Conservation (phyloP, 768 basidiomycete genomes). For the Suillus clintonianus region DNA sequence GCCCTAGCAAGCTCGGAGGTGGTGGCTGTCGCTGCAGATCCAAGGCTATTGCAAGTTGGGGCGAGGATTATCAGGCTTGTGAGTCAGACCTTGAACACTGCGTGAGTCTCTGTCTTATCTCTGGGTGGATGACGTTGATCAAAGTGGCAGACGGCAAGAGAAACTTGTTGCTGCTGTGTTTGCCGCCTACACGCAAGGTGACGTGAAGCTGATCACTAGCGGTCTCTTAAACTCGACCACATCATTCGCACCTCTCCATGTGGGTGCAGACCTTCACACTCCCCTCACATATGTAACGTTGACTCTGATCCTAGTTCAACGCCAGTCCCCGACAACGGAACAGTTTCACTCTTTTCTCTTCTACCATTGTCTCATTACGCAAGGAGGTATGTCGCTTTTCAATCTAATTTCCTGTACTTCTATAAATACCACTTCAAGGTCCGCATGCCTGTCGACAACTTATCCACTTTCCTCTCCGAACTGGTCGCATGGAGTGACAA, state of each 20-base stretch:
- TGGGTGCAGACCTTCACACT: slow-evolving; percentile 27
- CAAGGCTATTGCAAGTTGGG: slow-evolving; percentile 40
- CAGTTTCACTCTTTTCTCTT: slow-evolving; percentile 65
- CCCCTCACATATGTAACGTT: not conserved
- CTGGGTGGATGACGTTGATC: slow-evolving; percentile 3
- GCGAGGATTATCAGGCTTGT: slow-evolving; percentile 70
- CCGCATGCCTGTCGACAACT: slow-evolving; percentile 47
- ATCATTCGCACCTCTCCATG: slow-evolving; percentile 54
- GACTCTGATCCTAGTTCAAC: slow-evolving; percentile 12
- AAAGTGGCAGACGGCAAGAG: slow-evolving; percentile 56
- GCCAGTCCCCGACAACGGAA: slow-evolving; percentile 51
- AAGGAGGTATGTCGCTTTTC: slow-evolving; percentile 54
- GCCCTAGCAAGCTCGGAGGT: slow-evolving; percentile 28
- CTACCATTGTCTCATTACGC: slow-evolving; percentile 62
- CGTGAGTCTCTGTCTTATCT: slow-evolving; percentile 51
- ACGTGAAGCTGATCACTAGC: slow-evolving; percentile 51
- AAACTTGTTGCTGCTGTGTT: slow-evolving; percentile 47
- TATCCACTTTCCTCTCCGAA: slow-evolving; percentile 51
- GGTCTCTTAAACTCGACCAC: slow-evolving; percentile 47
- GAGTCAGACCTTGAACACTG: slow-evolving; percentile 57
- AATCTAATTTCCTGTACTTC: not conserved
- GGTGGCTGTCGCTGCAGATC: slow-evolving; percentile 36
- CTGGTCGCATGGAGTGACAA: slow-evolving; percentile 64
- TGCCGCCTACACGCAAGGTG: slow-evolving; percentile 42
- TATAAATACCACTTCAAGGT: slow-evolving; percentile 42